A percentile compares a stretch with the other conserved stretches of the same genome.
phyloP scores from a whole-genome alignment of 164 flowering plant species.

The Kalanchoe fedtschenkoi region DNA sequence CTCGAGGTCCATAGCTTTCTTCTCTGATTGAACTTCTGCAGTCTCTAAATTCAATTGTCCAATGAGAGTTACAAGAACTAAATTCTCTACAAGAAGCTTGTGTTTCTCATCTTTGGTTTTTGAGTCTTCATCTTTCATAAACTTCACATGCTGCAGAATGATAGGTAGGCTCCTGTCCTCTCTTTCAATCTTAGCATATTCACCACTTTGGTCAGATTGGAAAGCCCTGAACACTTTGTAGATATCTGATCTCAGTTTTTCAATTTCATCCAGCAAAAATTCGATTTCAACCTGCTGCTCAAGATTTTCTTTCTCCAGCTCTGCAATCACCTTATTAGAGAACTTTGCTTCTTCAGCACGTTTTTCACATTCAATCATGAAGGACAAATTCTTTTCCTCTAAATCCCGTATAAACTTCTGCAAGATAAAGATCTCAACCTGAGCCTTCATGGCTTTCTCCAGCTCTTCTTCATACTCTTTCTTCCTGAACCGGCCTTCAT shows the following conservation, averaged over 20 bases:
- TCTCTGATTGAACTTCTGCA: conserved; percentile 17
- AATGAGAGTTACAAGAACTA: conserved; percentile 48
- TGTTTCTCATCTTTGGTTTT: conserved; percentile 47
- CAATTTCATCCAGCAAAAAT: conserved; percentile 47
- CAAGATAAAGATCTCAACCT: conserved; percentile 64
- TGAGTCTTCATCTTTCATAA: conserved; percentile 27
- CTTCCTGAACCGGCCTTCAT: conserved; percentile 38
- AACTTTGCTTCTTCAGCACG: conserved; percentile 46
- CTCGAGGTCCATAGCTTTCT: conserved; percentile 22
- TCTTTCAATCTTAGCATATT: conserved; percentile 14
- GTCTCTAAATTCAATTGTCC: conserved; percentile 33
- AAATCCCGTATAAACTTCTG: conserved; percentile 59
- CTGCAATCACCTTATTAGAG: conserved; percentile 43
- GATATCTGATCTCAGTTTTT: conserved; percentile 36
- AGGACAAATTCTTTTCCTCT: conserved; percentile 45
- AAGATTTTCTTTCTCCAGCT: conserved; percentile 59
- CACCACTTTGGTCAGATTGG: conserved; percentile 20
- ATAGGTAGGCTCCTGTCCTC: conserved; percentile 24
- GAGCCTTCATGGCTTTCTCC: conserved; percentile 54
- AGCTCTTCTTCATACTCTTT: conserved; percentile 51
- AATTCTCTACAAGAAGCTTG: conserved; percentile 52
- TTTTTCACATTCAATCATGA: conserved; percentile 55
- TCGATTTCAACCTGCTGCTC: conserved; percentile 60
- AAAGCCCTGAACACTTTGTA: conserved; percentile 42
- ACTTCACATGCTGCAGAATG: conserved; percentile 31